Base-by-base conservation (phyloP, 2,329 filamentous ascomycete species). In the Dothideomycetidae sp. region DNA sequence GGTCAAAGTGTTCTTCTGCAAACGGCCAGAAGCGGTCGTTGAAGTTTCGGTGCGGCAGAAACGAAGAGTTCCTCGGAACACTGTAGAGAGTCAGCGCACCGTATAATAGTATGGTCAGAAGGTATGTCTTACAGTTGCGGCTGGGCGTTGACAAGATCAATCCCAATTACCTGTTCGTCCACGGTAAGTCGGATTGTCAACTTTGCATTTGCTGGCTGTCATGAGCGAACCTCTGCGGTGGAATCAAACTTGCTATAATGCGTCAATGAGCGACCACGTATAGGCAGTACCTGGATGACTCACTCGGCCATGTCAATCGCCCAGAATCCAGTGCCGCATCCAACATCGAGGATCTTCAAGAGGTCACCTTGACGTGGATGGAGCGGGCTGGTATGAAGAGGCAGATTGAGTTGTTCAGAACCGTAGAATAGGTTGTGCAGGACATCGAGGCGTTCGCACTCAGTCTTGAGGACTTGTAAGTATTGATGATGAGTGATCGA, bases 251-350 rank as follows among this genome's bases (percentile, higher is more conserved):
- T 28, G 15, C 46, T 66, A 48, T 62, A n/a, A 29, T 28, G 44
- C 29, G 26, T 37, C 21, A 40, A 33, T 36, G 35, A 29, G 31
- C 12, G 16, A 10, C 15, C 5, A 56, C 5, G 3, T 29, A 29
- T 13, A 7, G 10, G 16, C 16, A 12, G 13, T 10, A 13, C 13
- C 14, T 9, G 17, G 10, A 21, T 37, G 50, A 61, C 73, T 61
- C 64, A 83, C 71, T 81, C 76, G 44, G 81, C 80, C 60, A 93
- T 79, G 47, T 88, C 80, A 49, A 92, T 81, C 29, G 80, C 74
- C 88, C 88, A 96, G 43, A 93, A 88, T 28, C 84, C 85, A 1
- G 84, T 93, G 13, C 86, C 88, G 45, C 80, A 86, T 29, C 85
- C 88, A 37, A 93, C 51, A 48, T 75, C 73, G 39, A 76, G 61